phyloP scores from a whole-genome alignment of 495 filamentous ascomycete genomes.

The Xylona heveae region DNA sequence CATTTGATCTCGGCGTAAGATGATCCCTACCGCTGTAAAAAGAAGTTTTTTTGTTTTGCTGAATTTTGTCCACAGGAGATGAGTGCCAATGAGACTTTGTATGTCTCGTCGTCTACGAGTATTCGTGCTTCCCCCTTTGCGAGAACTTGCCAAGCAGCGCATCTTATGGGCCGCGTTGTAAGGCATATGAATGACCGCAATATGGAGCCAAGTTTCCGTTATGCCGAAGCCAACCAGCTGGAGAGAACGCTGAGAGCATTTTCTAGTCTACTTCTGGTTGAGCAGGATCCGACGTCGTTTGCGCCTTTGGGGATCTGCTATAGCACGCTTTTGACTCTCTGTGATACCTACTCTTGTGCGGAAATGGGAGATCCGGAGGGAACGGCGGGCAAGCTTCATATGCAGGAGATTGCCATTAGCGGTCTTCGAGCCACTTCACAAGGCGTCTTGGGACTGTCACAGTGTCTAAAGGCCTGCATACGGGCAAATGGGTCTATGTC shows the following conservation, averaged over 20 bases:
- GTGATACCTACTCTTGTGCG: too few species aligned
- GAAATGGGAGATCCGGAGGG: too few species aligned
- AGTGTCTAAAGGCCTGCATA: slow-evolving; percentile 7
- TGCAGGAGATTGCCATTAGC: too few species aligned
- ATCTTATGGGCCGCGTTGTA: slow-evolving; percentile 20
- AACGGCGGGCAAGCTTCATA: too few species aligned
- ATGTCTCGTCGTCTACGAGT: slow-evolving; percentile 9
- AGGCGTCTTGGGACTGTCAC: slow-evolving; percentile 12
- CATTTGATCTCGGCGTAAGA: slow-evolving; percentile 18
- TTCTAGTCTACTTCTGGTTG: slow-evolving; percentile 5
- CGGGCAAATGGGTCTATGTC: slow-evolving; percentile 7
- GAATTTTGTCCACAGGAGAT: slow-evolving; percentile 7
- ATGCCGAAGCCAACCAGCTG: slow-evolving; percentile 4
- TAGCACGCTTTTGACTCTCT: too few species aligned
- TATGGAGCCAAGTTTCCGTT: slow-evolving; percentile 5
- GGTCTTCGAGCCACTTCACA: slow-evolving; percentile 7
- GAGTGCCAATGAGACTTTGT: slow-evolving; percentile 4
- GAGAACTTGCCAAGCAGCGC: slow-evolving; percentile 21
- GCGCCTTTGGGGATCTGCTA: too few species aligned
- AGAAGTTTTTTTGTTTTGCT: slow-evolving; percentile 3
- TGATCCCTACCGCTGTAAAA: too few species aligned
- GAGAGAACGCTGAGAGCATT: slow-evolving; percentile 12
- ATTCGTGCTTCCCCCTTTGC: slow-evolving; percentile 16
- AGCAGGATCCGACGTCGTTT: too few species aligned
- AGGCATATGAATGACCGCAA: slow-evolving; percentile 9